Conservation (phyloP, 1,139 yeast genomes). For the Suhomyces wounanorum region DNA sequence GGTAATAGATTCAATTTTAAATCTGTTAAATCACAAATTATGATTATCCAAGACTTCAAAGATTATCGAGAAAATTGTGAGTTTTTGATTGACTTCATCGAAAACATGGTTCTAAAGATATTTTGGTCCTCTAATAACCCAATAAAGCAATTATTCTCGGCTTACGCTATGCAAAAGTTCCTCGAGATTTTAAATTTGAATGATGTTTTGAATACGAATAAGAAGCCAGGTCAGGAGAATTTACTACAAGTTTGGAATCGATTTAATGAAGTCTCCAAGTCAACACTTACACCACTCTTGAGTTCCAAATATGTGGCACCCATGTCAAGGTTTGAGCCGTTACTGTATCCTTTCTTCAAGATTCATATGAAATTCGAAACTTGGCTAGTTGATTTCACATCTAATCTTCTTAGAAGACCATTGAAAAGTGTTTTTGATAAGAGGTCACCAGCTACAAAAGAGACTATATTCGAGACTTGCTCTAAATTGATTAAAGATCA, state of each 20-base stretch:
- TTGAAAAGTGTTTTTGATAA: constrained; percentile 17
- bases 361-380: constrained; percentile 39
- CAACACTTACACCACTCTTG: constrained; percentile 75
- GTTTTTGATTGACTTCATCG: constrained; percentile 68
- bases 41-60: constrained; percentile 61
- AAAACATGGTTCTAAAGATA: constrained; percentile 69
- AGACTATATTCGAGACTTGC: constrained; percentile 62
- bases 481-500: constrained; percentile 70
- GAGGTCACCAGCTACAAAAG: constrained; percentile 16
- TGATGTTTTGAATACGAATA: constrained; percentile 13
- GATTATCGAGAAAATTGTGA: constrained; percentile 62
- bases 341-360: constrained; percentile 38
- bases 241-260: constrained; percentile 53
- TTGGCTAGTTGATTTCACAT: constrained; percentile 75
- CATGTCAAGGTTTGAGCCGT: constrained; percentile 39
- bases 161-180: constrained; percentile 88
- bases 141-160: constrained; percentile 76
- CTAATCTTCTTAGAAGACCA: constrained; percentile 59
- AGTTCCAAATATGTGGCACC: constrained; percentile 71
- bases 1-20: constrained; percentile 58
- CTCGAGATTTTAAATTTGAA: constrained; percentile 64
- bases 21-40: constrained; percentile 43
- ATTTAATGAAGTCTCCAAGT: constrained; percentile 67
- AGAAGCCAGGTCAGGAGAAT: constrained; percentile 22
- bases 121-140: constrained; percentile 94